Evolutionary conservation across 202 grass and related monocot species (phyloP), one percentile per base, ranked within the genome.

Genomic region (Brachypodium distachyon): DNA sequence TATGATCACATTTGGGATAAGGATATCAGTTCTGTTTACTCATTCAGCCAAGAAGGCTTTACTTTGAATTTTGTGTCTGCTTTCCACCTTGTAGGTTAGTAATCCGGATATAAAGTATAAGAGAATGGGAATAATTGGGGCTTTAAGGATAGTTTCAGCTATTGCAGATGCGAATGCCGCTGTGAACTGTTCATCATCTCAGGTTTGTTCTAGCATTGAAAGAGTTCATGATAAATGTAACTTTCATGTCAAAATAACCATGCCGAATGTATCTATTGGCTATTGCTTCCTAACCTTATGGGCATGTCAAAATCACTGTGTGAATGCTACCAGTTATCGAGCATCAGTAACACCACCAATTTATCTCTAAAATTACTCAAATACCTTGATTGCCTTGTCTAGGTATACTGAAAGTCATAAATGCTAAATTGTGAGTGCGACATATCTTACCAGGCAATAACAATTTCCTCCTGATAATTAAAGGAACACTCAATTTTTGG

Each of bases 81-180:
- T 65, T 68, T 6, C 73, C 49, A 36, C 67, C 34, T 76, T 74
- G 12, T 71, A 97, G 94, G 86, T 97, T 79, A 87, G 82, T 82
- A 93, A 84, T 91, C 83, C 94, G 91, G 94, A 97, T 74, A 85
- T 85, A 71, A 97, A 87, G 78, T 97, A 97, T 76, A 91, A 38
- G 75, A 87, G 83, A 78, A 97, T 97, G 90, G 94, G 94, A 83
- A 93, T 97, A 83, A 97, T 97, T 89, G 94, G 94, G 69, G 85
- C 86, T 78, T 73, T 97, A 84, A 91, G 83, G 84, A 82, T 93
- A 86, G 61, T 97, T 73, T 85, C 86, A 67, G 79, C 70, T 69
- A 74, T 93, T 55, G 90, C 83, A 43, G 88, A 89, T 78, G 67
- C 34, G 38, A 74, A 83, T 85, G 72, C 75, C 70, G 25, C 55